Percentiles rank a stretch among this genome's conserved stretches.
These are phyloP conservation scores for Flaveria brownii DNA, from an alignment of 129 eudicot genomes.

Conservation along the genomic window DNA sequence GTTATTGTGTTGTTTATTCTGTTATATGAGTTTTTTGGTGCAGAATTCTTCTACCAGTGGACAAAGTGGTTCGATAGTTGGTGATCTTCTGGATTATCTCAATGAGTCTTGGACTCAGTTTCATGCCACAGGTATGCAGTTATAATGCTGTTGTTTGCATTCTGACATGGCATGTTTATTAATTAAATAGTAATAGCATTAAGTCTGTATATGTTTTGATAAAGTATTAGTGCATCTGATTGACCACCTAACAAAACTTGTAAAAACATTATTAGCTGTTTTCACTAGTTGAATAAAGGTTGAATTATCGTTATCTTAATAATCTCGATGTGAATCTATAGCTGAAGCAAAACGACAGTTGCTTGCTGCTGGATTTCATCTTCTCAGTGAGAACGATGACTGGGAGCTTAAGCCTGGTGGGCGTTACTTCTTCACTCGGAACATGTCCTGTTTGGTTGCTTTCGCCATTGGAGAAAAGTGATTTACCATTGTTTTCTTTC, in stretches of 20 bases:
- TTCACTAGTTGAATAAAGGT: not conserved
- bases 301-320: conserved; percentile 13
- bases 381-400: conserved; percentile 82
- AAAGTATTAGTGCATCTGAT: not conserved
- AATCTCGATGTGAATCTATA: conserved; percentile 26
- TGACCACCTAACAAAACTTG: not conserved
- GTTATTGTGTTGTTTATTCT: not conserved
- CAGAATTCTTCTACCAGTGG: conserved; percentile 40
- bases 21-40: conserved; percentile 17
- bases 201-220: too few species aligned
- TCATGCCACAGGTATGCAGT: conserved; percentile 84
- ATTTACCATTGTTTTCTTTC: conserved; percentile 29
- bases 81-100: conserved; percentile 79
- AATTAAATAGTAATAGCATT: too few species aligned
- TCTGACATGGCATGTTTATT: not conserved
- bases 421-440: conserved; percentile 87
- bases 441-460: conserved; percentile 93
- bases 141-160: conserved; percentile 4
- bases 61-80: conserved; percentile 55
- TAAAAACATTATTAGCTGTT: not conserved
- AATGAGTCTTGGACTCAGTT: conserved; percentile 98
- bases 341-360: conserved; percentile 94
- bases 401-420: conserved; percentile 99
- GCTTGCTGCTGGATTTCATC: conserved; percentile 77
- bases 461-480: conserved; percentile 89